phyloP scores from a whole-genome alignment of 306 rosid genomes.

The Quercus aquifolioides region DNA sequence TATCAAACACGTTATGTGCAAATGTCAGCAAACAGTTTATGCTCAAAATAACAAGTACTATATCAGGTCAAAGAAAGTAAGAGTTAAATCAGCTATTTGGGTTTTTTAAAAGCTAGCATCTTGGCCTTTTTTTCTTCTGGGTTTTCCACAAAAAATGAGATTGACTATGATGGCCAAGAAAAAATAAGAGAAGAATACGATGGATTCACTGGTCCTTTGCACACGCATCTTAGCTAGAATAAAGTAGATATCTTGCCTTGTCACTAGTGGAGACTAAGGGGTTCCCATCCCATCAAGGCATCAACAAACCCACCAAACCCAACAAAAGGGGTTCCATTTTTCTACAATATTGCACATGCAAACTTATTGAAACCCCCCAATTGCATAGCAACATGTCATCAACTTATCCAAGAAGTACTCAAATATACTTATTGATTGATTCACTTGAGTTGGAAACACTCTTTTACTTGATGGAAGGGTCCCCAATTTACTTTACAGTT shows the following conservation, averaged over 20 bases:
- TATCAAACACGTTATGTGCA: constrained; percentile 42
- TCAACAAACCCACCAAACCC: background rate
- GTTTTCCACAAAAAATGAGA: too few species aligned
- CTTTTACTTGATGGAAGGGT: too few species aligned
- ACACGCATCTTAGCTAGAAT: background rate
- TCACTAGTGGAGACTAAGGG: background rate
- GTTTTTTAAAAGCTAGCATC: too few species aligned
- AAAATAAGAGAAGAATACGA: background rate
- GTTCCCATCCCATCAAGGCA: background rate
- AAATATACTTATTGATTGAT: too few species aligned
- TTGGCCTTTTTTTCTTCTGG: too few species aligned
- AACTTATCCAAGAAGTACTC: background rate
- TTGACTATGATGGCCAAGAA: too few species aligned
- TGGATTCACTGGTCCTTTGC: background rate
- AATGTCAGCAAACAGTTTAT: background rate
- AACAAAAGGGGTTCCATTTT: background rate
- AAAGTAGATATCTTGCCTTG: background rate
- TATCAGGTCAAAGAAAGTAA: too few species aligned
- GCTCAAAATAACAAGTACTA: too few species aligned
- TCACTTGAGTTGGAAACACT: too few species aligned
- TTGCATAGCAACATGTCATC: background rate
- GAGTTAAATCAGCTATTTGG: too few species aligned
- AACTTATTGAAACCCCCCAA: background rate
- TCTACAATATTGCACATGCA: background rate
- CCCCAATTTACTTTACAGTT: too few species aligned